Conservation (phyloP, 768 basidiomycete genomes). For the Galerina sulciceps region DNA sequence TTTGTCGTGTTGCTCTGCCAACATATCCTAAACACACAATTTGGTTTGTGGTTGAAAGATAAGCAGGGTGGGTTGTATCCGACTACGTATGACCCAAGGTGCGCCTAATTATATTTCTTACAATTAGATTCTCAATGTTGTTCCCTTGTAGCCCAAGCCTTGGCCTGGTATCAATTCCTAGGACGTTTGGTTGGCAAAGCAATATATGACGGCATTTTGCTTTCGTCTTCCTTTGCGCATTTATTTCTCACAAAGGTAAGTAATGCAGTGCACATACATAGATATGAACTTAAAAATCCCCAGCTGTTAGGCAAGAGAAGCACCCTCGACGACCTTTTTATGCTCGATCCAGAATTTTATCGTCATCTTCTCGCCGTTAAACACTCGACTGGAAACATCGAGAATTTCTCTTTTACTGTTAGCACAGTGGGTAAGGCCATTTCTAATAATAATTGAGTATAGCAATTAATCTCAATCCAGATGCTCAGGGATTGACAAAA, state of each 20-base stretch:
- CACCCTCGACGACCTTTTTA: slow-evolving; percentile 90
- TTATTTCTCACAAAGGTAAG: slow-evolving; percentile 91
- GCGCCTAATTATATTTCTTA: slow-evolving; percentile 27
- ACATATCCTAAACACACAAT: slow-evolving; percentile 93
- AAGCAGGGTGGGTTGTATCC: slow-evolving; percentile 95
- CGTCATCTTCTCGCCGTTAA: slow-evolving; percentile 92
- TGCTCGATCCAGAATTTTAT: slow-evolving; percentile 91
- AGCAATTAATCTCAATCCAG: not conserved
- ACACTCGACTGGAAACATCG: slow-evolving; percentile 84
- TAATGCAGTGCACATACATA: not conserved
- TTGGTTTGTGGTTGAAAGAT: slow-evolving; percentile 92
- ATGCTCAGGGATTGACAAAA: slow-evolving; percentile 22
- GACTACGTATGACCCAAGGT: slow-evolving; percentile 92
- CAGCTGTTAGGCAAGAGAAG: slow-evolving; percentile 93
- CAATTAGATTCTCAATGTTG: not conserved
- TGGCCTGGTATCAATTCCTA: slow-evolving; percentile 93
- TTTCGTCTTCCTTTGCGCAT: slow-evolving; percentile 92
- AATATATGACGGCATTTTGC: slow-evolving; percentile 93
- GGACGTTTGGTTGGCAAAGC: slow-evolving; percentile 96
- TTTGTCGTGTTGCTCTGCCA: slow-evolving; percentile 91
- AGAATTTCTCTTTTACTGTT: slow-evolving; percentile 90
- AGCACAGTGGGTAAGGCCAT: slow-evolving; percentile 73
- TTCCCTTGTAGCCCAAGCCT: slow-evolving; percentile 79
- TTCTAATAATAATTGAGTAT: not conserved
- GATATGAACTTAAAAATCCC: no score